These are phyloP conservation scores for Mycosphaerelloides madeirae DNA, from an alignment of 2,329 filamentous ascomycete genomes.

Conservation along the genomic window DNA sequence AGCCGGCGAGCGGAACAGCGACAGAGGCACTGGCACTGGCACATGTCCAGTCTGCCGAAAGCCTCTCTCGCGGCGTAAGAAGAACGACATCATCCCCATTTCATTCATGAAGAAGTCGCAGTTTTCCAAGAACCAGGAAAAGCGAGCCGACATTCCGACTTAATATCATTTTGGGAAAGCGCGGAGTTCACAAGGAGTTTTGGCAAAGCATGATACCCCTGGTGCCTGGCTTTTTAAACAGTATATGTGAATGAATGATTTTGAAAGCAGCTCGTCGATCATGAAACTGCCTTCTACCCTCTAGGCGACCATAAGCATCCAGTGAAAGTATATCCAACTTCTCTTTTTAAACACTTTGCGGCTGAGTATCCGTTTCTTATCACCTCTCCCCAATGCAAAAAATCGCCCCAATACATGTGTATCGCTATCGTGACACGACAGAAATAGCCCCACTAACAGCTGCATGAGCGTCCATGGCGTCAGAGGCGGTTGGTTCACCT, in stretches of 20 bases:
- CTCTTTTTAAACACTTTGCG: too few relatives aligned
- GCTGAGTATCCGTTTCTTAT: too few relatives aligned
- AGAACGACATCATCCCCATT: slow-evolving; percentile 21
- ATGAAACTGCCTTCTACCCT: too few relatives aligned
- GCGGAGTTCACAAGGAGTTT: slow-evolving; percentile 9
- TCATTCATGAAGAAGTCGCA: slow-evolving; percentile 23
- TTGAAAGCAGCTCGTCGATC: too few relatives aligned
- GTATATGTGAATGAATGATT: neutral
- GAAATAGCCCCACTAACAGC: too few relatives aligned
- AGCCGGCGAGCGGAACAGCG: slow-evolving; percentile 49
- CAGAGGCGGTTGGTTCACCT: too few relatives aligned
- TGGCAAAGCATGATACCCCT: slow-evolving; percentile 2
- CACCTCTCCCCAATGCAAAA: too few relatives aligned
- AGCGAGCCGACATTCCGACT: neutral
- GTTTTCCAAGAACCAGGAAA: slow-evolving; percentile 12
- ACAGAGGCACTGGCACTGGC: slow-evolving; percentile 39
- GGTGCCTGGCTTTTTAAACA: neutral
- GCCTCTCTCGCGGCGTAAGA: slow-evolving; percentile 14
- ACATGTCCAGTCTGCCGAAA: slow-evolving; percentile 42
- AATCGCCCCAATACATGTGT: too few relatives aligned
- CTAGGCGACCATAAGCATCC: too few relatives aligned
- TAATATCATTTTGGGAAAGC: slow-evolving; percentile 6
- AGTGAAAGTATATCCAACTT: too few relatives aligned
- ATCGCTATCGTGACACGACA: too few relatives aligned
- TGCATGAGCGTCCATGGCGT: too few relatives aligned